These are phyloP conservation scores for Aschersonia sp. DNA, from an alignment of 2,329 filamentous ascomycete species.

Conservation along the genomic window DNA sequence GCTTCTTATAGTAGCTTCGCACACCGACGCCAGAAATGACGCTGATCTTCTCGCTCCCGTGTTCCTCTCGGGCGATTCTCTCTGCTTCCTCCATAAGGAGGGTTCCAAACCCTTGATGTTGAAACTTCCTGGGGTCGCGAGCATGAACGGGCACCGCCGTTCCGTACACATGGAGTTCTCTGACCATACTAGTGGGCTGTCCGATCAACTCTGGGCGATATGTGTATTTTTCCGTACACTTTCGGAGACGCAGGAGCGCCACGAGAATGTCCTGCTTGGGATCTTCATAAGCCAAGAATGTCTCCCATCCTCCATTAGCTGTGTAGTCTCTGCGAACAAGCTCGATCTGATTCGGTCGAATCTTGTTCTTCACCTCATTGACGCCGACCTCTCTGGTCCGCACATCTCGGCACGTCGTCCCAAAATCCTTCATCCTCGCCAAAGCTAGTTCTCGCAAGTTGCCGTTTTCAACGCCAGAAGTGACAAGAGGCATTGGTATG, in stretches of 20 bases:
- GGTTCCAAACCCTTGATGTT: constrained; percentile 95
- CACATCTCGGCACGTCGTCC: constrained; percentile 91
- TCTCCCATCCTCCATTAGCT: constrained; percentile 97
- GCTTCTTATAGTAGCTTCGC: constrained; percentile 81
- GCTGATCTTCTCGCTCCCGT: constrained; percentile 85
- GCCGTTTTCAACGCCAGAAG: constrained; percentile 93
- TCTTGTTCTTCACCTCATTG: constrained; percentile 99
- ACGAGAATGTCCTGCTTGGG: constrained; percentile 98
- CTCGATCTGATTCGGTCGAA: constrained; percentile 90
- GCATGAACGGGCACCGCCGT: constrained; percentile 96
- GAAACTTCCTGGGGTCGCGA: constrained; percentile 88
- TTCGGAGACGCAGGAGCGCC: constrained; percentile 72
- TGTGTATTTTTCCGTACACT: constrained; percentile 83
- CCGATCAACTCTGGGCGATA: constrained; percentile 76
- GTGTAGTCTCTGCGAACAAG: constrained; percentile 86
- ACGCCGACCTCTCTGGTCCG: constrained; percentile 93
- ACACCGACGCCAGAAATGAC: constrained; percentile 98
- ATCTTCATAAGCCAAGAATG: constrained; percentile 94
- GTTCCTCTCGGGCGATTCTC: constrained; percentile 85
- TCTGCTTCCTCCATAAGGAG: constrained; percentile 97
- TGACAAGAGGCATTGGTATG: constrained; percentile 99
- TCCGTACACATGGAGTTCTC: constrained; percentile 93
- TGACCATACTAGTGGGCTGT: constrained; percentile 82
- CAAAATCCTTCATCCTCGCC: constrained; percentile 98
- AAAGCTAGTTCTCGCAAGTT: constrained; percentile 88